Conservation (phyloP, 2,329 filamentous ascomycete genomes). For the Sordariomycetes sp. region DNA sequence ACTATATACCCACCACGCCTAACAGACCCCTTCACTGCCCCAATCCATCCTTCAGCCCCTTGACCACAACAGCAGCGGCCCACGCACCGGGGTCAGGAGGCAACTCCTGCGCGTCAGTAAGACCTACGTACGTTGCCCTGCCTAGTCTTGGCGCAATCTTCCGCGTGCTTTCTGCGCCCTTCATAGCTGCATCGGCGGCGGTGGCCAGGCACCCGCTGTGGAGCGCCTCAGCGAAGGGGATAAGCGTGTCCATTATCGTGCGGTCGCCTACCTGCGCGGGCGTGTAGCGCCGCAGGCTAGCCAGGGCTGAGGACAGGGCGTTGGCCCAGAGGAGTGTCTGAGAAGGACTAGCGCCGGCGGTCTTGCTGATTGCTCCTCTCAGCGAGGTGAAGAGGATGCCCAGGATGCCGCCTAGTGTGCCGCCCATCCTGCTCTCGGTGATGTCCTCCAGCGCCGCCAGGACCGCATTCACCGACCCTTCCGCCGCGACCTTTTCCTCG, state of each 20-base stretch:
- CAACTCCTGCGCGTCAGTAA: constrained; percentile 32
- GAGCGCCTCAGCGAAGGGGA: constrained; percentile 36
- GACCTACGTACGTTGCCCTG: constrained; percentile 54
- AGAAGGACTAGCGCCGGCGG: constrained; percentile 17
- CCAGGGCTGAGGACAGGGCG: constrained; percentile 27
- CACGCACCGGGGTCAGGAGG: constrained; percentile 60
- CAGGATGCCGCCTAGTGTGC: constrained; percentile 35
- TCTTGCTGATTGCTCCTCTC: constrained; percentile 19
- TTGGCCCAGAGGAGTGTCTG: constrained; percentile 22
- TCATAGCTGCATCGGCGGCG: constrained; percentile 40
- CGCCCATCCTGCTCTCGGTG: constrained; percentile 41
- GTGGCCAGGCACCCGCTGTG: constrained; percentile 17
- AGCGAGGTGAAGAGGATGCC: constrained; percentile 41
- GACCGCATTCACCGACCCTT: constrained; percentile 30
- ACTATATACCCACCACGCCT: too few species aligned
- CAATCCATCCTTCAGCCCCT: constrained; percentile 18
- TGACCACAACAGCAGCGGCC: constrained; percentile 47
- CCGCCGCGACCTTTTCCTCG: constrained; percentile 17
- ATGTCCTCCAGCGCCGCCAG: constrained; percentile 37
- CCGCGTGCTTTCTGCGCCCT: constrained; percentile 49
- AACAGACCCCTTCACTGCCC: too few species aligned
- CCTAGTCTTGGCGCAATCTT: constrained; percentile 52
- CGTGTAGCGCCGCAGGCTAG: constrained; percentile 35
- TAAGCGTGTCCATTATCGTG: constrained; percentile 43
- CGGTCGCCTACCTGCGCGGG: constrained; percentile 41